A percentile compares a stretch with the other conserved stretches of the same genome.
Conservation (phyloP, 2,329 filamentous ascomycete genomes). For the Arthrinium puccinioides region DNA sequence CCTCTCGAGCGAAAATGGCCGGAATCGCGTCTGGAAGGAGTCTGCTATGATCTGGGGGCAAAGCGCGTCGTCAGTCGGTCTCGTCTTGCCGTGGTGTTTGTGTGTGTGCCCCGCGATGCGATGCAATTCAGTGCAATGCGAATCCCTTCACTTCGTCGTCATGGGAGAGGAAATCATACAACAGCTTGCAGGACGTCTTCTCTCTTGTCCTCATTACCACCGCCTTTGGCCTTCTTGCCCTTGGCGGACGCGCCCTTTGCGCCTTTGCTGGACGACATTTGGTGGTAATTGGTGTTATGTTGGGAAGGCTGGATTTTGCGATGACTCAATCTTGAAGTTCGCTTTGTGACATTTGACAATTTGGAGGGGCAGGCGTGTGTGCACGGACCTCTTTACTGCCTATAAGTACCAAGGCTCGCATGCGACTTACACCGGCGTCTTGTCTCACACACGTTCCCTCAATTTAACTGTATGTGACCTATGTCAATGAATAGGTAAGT, state of each 20-base stretch:
- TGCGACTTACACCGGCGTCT: too few relatives aligned
- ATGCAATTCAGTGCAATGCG: too few relatives aligned
- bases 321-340: background rate
- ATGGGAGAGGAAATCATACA: conserved; percentile 15
- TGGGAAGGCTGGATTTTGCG: background rate
- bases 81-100: too few relatives aligned
- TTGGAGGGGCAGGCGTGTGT: conserved; percentile 3
- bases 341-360: conserved; percentile 1
- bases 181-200: conserved; percentile 48
- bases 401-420: too few relatives aligned
- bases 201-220: conserved; percentile 44
- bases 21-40: conserved; percentile 88
- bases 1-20: conserved; percentile 79
- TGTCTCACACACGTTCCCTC: too few relatives aligned
- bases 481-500: too few relatives aligned
- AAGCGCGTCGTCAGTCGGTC: conserved; percentile 2
- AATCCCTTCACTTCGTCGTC: too few relatives aligned
- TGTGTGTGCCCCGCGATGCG: conserved; percentile 12
- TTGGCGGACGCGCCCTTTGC: conserved; percentile 27
- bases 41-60: conserved; percentile 71
- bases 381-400: too few relatives aligned
- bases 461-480: too few relatives aligned
- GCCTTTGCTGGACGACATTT: conserved; percentile 1
- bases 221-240: conserved; percentile 46
- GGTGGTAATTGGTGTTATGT: background rate